phyloP scores from a whole-genome alignment of 2,329 filamentous ascomycete genomes.

The Xylariaceae sp. region DNA sequence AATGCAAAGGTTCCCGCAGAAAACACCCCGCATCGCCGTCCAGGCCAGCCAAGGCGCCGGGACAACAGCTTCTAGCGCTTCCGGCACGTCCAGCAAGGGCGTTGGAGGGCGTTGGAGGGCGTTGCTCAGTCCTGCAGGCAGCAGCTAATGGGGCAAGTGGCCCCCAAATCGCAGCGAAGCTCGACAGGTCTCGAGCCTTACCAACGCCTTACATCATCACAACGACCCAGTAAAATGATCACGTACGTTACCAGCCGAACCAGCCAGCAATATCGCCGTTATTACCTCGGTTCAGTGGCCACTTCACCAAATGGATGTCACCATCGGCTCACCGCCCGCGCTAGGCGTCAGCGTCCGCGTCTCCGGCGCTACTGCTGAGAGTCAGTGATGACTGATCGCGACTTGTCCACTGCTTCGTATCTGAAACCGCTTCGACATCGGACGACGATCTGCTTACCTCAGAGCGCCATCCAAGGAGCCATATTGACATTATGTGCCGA shows the following conservation, averaged over 20 bases:
- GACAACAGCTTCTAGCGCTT: conserved; percentile 8
- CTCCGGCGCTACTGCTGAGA: conserved; percentile 7
- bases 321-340: conserved; percentile 7
- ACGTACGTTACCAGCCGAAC: neutral
- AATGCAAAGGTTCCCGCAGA: conserved; percentile 2
- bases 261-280: conserved; percentile 15
- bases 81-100: neutral
- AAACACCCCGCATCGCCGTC: conserved; percentile 13
- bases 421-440: no score
- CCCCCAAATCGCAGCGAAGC: no score
- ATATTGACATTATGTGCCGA: no score
- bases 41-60: no score
- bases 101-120: no score
- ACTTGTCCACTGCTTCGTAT: no score
- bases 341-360: conserved; percentile 5
- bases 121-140: neutral
- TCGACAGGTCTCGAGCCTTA: conserved; percentile 17
- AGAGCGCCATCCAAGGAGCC: no score
- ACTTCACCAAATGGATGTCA: no score
- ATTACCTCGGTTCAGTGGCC: conserved; percentile 13
- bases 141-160: conserved; percentile 3
- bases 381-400: conserved; percentile 19
- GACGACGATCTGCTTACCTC: no score
- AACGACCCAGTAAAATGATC: conserved; percentile 1
- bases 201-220: conserved; percentile 28